A percentile compares a stretch with the other conserved stretches of the same genome.
Evolutionary conservation across 768 basidiomycete species (phyloP).

Genomic region (Lentinula detonsa): DNA sequence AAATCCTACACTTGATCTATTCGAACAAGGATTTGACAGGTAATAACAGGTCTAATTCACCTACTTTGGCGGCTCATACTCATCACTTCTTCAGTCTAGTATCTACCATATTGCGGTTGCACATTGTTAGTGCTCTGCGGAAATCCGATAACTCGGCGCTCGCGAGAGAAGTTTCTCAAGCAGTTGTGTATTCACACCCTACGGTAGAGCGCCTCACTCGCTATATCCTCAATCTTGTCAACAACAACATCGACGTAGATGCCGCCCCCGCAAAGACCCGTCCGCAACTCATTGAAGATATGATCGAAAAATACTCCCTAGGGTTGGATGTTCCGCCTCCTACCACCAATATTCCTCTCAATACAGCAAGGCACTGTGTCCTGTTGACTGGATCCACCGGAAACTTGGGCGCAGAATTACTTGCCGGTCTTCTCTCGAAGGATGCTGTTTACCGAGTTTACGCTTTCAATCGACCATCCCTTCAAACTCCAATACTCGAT

Average conservation of each 20-base stretch:
- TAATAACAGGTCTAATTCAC: not conserved
- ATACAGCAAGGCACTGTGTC: slow-evolving; percentile 4
- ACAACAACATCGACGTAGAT: not conserved
- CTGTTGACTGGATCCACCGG: slow-evolving; percentile 28
- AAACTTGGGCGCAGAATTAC: slow-evolving; percentile 20
- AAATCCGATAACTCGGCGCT: not conserved
- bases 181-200: not conserved
- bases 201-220: not conserved
- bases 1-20: not conserved
- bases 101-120: not conserved
- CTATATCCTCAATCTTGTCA: not conserved
- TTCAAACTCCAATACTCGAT: not conserved
- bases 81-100: not conserved
- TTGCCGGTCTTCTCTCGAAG: slow-evolving; percentile 12
- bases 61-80: not conserved
- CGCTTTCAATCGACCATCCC: slow-evolving; percentile 14
- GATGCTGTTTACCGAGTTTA: slow-evolving; percentile 14
- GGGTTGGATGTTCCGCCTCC: not conserved
- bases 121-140: not conserved
- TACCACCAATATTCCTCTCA: not conserved
- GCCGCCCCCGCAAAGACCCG: not conserved
- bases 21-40: slow-evolving; percentile 6
- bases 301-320: slow-evolving; percentile 1
- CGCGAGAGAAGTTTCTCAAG: not conserved
- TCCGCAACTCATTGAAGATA: not conserved